Percentiles rank a stretch among this genome's conserved stretches.
Conservation (phyloP, 2,329 filamentous ascomycete genomes). For the Thermothelomyces thermophilus region DNA sequence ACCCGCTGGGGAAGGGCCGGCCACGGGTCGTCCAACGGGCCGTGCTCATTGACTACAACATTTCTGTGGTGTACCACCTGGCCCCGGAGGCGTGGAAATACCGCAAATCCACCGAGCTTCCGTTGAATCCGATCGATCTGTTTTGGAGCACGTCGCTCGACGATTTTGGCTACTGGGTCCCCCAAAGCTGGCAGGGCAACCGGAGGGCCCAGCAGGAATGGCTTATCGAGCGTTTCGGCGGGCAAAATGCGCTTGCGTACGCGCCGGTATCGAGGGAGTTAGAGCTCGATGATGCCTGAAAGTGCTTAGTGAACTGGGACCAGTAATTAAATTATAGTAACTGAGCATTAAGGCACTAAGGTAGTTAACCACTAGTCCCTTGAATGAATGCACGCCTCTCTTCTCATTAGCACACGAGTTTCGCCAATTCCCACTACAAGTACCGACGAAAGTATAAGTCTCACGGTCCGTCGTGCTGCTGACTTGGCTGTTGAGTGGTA, state of each 20-base stretch:
- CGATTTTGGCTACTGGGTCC: neutral
- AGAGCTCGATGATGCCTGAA: neutral
- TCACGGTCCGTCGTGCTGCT: neutral
- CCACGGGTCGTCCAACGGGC: neutral
- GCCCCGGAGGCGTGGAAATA: neutral
- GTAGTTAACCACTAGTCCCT: neutral
- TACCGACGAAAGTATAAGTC: neutral
- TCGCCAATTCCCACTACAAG: neutral
- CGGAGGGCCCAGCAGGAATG: neutral
- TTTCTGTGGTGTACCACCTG: neutral
- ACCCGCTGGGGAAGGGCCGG: neutral
- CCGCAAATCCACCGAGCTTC: neutral
- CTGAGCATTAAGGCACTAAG: neutral
- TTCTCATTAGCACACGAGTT: neutral
- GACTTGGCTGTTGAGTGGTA: neutral
- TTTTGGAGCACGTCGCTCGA: neutral
- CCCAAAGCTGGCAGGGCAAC: neutral
- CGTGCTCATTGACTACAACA: neutral
- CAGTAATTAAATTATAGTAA: neutral
- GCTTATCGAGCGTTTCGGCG: neutral
- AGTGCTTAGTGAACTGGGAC: neutral
- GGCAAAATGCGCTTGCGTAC: neutral
- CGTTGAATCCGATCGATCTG: neutral
- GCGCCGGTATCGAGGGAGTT: neutral
- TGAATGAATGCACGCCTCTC: neutral